Evolutionary conservation across 768 basidiomycete species (phyloP), one percentile per base, ranked within the genome.

Genomic region (Tricholoma sp.): DNA sequence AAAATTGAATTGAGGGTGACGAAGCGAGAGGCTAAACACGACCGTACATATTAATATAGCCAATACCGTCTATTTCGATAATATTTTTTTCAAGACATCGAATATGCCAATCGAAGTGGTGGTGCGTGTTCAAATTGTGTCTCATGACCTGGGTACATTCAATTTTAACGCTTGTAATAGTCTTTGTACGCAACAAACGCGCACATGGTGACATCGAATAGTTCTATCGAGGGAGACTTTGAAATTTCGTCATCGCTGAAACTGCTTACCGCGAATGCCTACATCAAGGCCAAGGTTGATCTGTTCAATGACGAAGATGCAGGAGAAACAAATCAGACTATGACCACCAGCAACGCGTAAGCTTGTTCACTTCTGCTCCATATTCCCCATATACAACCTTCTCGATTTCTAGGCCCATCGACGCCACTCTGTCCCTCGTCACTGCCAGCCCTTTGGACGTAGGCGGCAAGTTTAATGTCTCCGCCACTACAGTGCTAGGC

Each of bases 221-320:
- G 74, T n/a, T 63, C 60, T 7, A 81, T 86, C 34, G 58, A 58
- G 3, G 85, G 85, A 9, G 63, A 59, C 31, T 83, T 80, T 69
- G 73, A 74, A 19, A 63, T 68, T 8, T 67, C 72, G 0, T 58
- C 61, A 0, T 64, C 64, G 19, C 65, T 76, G 14, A 57, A 43
- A 5, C 57, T 77, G 16, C 19, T 60, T 11, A 76, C 77, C 18
- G 60, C 71, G 19, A 82, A 83, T 59, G 71, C 71, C 1, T 66
- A 52, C 2, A 75, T 86, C 52, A 53, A 69, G 4, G 70, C 72
- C 0, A 63, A 66, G 16, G 76, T 83, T 24, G 71, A 66, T 27
- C 58, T 85, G 46, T 57, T 65, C 58, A 71, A 60, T 67, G 74
- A 62, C 52, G 59, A 61, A 46, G 66, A 60, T 32, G 63, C 57